Base-by-base conservation (phyloP, 257 asterid species). In the Przewalskia tangutica region DNA sequence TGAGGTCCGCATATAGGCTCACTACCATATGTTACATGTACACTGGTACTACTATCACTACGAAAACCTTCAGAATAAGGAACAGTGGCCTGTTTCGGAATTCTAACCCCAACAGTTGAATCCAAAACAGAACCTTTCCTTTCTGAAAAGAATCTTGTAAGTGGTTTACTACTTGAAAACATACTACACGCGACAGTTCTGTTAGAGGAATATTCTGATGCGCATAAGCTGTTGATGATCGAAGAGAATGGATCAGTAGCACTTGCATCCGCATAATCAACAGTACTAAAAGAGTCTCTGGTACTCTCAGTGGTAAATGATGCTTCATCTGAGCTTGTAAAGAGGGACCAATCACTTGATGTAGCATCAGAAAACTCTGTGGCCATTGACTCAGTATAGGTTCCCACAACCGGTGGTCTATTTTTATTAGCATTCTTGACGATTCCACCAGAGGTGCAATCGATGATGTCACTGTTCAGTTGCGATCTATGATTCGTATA, bases 291-390 rank as follows among this genome's bases (percentile, higher is more conserved):
- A 3, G 97, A 94, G 88, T 94, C 95, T 70, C 97, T 85, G 12
- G 98, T 89, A 85, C 98, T 91, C 85, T 94, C 98, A 0, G 97
- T 91, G 0, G 98, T 93, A 66, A 94, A 93, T 23, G 97, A 93
- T 7, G 97, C 92, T 82, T 93, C 97, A 23, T 93, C 97, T 20
- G 97, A 93, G 94, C 95, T 90, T 5, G 97, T 91, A 81, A 90
- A 89, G 27, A 87, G 86, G 82, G 97, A 91, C 89, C 94, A 91
- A 32, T 90, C 95, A 86, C 95, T 91, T 4, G 94, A 88, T 8
- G 91, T 78, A 2, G 90, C 88, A 44, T 93, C 97, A 23, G 95
- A 87, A 77, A 87, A 89, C 81, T 86, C 93, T 0, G n/a, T 18
- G 71, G 83, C 66, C 79, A 86, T 34, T 54, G 87, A 67, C 79